Percentiles rank a stretch among this genome's conserved stretches.
Evolutionary conservation across 2,329 filamentous ascomycete species (phyloP).

Genomic region (Xylariaceae sp.): DNA sequence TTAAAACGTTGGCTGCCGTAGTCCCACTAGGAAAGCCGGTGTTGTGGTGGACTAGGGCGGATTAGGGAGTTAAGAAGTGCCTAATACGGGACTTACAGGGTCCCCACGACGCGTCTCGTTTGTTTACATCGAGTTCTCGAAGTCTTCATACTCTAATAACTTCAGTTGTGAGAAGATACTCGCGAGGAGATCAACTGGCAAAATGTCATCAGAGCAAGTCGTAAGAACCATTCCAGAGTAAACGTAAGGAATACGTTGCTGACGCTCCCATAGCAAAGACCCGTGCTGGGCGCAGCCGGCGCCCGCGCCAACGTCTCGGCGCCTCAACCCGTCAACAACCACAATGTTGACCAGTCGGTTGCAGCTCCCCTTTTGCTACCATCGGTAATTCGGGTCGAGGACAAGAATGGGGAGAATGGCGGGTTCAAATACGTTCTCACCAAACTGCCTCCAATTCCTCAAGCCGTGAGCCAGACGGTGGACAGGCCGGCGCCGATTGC

Average conservation of each 20-base stretch:
- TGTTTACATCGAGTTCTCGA: not conserved
- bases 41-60: not conserved
- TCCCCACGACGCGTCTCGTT: not conserved
- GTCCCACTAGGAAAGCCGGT: too few species aligned
- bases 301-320: constrained; percentile 5
- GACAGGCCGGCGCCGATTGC: too few species aligned
- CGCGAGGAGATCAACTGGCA: not conserved
- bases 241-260: too few species aligned
- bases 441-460: too few species aligned
- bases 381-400: not conserved
- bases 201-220: constrained; percentile 2
- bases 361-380: not conserved
- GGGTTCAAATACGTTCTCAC: too few species aligned
- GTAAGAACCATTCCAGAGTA: not conserved
- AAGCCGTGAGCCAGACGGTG: too few species aligned
- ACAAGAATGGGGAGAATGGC: too few species aligned
- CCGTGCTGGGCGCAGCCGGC: constrained; percentile 4
- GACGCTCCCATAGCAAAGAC: not conserved
- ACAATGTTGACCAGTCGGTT: not conserved
- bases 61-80: too few species aligned
- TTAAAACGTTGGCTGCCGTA: too few species aligned
- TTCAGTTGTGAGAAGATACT: too few species aligned
- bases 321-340: not conserved
- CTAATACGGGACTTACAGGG: too few species aligned
- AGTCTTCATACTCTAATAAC: not conserved